Conservation (phyloP, 768 basidiomycete species). For the Mycena leptocephala region DNA sequence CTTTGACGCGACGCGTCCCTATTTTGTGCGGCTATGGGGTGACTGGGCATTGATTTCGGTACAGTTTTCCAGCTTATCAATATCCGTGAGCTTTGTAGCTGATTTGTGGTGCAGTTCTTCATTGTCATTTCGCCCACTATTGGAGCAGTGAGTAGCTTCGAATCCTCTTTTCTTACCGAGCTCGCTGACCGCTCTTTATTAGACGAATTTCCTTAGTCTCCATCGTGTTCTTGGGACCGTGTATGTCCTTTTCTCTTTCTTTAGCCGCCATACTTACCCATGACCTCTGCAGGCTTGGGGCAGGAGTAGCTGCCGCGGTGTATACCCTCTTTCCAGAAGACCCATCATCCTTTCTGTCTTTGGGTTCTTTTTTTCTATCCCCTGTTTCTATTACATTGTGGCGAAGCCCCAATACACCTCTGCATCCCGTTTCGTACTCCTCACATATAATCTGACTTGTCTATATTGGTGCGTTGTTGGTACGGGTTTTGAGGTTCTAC, state of each 20-base stretch:
- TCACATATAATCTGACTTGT: conserved; percentile 94
- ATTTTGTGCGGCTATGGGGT: conserved; percentile 88
- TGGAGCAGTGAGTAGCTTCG: conserved; percentile 72
- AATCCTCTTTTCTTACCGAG: not conserved
- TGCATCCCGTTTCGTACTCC: conserved; percentile 84
- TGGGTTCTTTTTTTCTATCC: conserved; percentile 92
- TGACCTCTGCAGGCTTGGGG: conserved; percentile 74
- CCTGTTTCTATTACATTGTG: conserved; percentile 94
- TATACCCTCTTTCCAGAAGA: conserved; percentile 87
- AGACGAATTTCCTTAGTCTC: conserved; percentile 91
- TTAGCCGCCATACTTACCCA: conserved; percentile 21
- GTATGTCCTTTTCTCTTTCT: conserved; percentile 59
- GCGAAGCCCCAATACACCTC: conserved; percentile 83
- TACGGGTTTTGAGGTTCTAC: not conserved
- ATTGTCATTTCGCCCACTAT: conserved; percentile 94
- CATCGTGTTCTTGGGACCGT: conserved; percentile 91
- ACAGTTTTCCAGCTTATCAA: conserved; percentile 44
- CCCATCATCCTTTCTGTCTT: conserved; percentile 82
- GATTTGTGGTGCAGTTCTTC: conserved; percentile 71
- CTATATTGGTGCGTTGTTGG: conserved; percentile 67
- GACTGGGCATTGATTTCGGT: conserved; percentile 98
- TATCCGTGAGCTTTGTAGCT: conserved; percentile 3
- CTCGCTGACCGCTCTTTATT: conserved; percentile 31
- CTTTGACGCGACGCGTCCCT: conserved; percentile 81
- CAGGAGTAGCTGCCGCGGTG: conserved; percentile 78